These are phyloP conservation scores for Diplodia sapinea DNA, from an alignment of 2,329 filamentous ascomycete genomes.

Conservation along the genomic window DNA sequence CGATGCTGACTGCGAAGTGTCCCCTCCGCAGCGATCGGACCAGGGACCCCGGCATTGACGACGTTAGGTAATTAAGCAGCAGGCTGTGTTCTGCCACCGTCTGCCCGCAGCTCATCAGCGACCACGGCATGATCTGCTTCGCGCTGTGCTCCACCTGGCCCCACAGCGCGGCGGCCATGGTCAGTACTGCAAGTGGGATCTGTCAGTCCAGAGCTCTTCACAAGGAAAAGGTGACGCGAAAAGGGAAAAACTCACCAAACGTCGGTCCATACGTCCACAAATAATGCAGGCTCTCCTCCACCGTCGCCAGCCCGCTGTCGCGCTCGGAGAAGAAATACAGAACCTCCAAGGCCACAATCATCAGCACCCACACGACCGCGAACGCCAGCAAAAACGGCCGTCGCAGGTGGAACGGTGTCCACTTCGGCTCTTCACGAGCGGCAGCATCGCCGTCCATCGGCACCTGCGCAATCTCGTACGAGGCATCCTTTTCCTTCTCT, in stretches of 20 bases:
- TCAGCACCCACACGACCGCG: neutral
- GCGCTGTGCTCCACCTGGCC: constrained; percentile 5
- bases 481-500: neutral
- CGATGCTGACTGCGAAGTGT: constrained; percentile 11
- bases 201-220: neutral
- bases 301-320: constrained; percentile 7
- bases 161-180: constrained; percentile 13
- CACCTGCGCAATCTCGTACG: neutral
- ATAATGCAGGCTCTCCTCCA: constrained; percentile 6
- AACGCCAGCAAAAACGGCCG: neutral
- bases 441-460: neutral
- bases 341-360: constrained; percentile 12
- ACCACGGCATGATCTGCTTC: constrained; percentile 9
- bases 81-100: constrained; percentile 1
- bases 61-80: constrained; percentile 18
- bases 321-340: neutral
- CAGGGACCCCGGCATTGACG: neutral
- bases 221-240: neutral
- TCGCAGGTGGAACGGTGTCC: constrained; percentile 8
- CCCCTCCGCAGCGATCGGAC: neutral
- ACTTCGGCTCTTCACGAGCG: neutral
- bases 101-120: neutral
- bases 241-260: neutral
- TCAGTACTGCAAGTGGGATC: neutral
- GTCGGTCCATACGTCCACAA: constrained; percentile 26